Percentiles rank a stretch among this genome's conserved stretches.
Conservation (phyloP, 208 protist genomes). For the Crithidia expoeki region DNA sequence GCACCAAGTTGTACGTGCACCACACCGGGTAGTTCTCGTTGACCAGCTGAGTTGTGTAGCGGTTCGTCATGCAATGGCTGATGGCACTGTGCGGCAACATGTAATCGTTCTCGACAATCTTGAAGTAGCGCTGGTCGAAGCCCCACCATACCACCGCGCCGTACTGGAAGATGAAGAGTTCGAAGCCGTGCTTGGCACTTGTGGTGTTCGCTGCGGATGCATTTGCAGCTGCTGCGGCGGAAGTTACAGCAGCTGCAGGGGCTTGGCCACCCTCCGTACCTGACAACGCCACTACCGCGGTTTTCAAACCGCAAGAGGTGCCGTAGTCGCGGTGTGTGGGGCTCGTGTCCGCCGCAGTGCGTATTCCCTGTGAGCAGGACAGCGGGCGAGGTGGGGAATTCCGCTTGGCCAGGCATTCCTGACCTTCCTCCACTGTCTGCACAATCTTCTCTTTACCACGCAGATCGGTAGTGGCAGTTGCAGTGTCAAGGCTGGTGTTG, state of each 20-base stretch:
- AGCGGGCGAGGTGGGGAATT: background rate
- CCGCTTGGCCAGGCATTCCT: too few species aligned
- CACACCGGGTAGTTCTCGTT: slow-evolving; percentile 83
- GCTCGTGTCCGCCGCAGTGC: slow-evolving; percentile 16
- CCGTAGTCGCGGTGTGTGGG: slow-evolving; percentile 16
- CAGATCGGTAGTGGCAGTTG: too few species aligned
- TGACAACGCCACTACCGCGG: background rate
- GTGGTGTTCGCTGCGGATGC: background rate
- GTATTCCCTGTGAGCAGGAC: background rate
- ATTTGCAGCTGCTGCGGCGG: background rate
- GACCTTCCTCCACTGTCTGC: too few species aligned
- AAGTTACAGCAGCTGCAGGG: background rate
- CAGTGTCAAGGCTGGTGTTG: too few species aligned
- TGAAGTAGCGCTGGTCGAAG: slow-evolving; percentile 77
- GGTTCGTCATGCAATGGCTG: slow-evolving; percentile 59
- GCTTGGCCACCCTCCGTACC: slow-evolving; percentile 23
- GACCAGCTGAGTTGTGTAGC: slow-evolving; percentile 69
- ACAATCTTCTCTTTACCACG: too few species aligned
- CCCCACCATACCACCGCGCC: slow-evolving; percentile 86
- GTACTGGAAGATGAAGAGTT: slow-evolving; percentile 82
- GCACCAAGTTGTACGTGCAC: slow-evolving; percentile 74
- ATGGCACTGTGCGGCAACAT: slow-evolving; percentile 74
- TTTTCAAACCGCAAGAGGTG: background rate
- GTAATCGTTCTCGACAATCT: slow-evolving; percentile 82
- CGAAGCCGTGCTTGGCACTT: slow-evolving; percentile 38